Conservation (phyloP, 2,329 filamentous ascomycete genomes). For the Aspergillus latus region DNA sequence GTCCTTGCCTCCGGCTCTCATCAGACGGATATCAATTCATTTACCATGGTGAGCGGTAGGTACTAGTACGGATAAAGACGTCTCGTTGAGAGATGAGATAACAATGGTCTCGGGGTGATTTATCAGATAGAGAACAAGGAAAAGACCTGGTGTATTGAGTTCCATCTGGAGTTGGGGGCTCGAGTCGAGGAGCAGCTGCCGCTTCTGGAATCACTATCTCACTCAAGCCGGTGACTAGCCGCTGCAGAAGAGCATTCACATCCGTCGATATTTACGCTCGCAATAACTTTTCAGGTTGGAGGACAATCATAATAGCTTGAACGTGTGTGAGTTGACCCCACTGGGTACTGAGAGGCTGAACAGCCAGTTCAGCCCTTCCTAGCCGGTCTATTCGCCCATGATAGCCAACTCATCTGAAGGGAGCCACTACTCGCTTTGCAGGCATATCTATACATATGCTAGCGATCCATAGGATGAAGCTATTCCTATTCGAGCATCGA, state of each 20-base stretch:
- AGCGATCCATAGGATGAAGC: neutral
- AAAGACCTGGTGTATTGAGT: neutral
- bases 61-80: neutral
- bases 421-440: no score
- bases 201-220: neutral
- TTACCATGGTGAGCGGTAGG: neutral
- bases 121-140: neutral
- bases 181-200: neutral
- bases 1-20: neutral
- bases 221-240: neutral
- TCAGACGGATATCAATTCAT: neutral
- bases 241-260: no score
- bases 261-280: no score
- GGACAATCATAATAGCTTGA: no score
- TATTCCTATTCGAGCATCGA: neutral
- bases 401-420: no score
- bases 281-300: no score
- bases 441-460: neutral
- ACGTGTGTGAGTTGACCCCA: no score
- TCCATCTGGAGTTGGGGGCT: neutral
- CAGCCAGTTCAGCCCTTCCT: no score
- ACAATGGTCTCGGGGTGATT: neutral
- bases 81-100: neutral
- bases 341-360: no score
- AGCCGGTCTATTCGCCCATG: no score